Evolutionary conservation across 192 early-diverging fungal genomes (phyloP).

Genomic region (Gigaspora rosea): DNA sequence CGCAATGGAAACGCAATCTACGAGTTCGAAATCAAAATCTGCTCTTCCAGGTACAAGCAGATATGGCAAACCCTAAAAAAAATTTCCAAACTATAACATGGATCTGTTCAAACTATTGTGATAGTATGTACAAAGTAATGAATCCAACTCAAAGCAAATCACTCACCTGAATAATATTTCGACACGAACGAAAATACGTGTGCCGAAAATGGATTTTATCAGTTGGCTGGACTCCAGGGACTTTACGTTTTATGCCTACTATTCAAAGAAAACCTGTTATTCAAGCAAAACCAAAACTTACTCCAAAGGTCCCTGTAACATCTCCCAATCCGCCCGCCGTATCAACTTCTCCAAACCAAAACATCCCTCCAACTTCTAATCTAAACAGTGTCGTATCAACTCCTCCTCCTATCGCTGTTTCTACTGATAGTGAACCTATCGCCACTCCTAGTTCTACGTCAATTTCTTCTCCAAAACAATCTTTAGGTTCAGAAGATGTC

Average conservation of each 20-base stretch:
- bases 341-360: background rate
- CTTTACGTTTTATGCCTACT: slow-evolving; percentile 46
- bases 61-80: slow-evolving; percentile 30
- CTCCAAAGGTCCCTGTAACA: slow-evolving; percentile 32
- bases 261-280: slow-evolving; percentile 49
- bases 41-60: slow-evolving; percentile 36
- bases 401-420: background rate
- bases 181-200: slow-evolving; percentile 7
- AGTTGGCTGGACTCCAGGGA: slow-evolving; percentile 45
- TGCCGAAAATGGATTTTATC: slow-evolving; percentile 10
- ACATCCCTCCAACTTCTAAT: background rate
- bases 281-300: slow-evolving; percentile 52
- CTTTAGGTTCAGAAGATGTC: background rate
- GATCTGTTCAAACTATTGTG: slow-evolving; percentile 4
- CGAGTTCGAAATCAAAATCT: slow-evolving; percentile 29
- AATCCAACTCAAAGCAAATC: slow-evolving; percentile 10
- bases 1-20: background rate
- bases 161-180: slow-evolving; percentile 29
- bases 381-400: background rate
- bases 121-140: slow-evolving; percentile 7
- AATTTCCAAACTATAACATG: slow-evolving; percentile 2
- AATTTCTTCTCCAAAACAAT: background rate
- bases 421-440: background rate
- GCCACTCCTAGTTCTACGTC: background rate
- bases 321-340: slow-evolving; percentile 21